A percentile compares a stretch with the other conserved stretches of the same genome.
Evolutionary conservation across 1,284 basidiomycete genomes (phyloP).

Genomic region (Rhodotorula mucilaginosa): DNA sequence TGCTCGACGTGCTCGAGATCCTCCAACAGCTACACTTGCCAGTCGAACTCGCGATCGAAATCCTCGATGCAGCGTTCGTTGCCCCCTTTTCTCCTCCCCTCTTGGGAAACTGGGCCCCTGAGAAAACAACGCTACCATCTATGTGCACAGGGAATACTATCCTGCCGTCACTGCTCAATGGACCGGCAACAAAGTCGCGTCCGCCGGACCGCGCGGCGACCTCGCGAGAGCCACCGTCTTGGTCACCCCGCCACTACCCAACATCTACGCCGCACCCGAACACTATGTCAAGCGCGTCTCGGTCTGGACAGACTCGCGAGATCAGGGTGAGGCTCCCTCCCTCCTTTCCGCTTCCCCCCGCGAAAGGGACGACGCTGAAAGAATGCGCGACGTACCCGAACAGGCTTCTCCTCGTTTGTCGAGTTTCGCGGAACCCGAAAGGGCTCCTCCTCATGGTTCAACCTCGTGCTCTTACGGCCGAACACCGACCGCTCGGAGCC

Average conservation of each 20-base stretch:
- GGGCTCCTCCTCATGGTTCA: conserved; percentile 33
- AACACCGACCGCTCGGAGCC: neutral
- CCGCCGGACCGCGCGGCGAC: conserved; percentile 4
- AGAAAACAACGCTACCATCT: neutral
- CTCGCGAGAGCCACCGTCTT: neutral
- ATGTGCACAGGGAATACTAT: conserved; percentile 12
- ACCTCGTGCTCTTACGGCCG: conserved; percentile 13
- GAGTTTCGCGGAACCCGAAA: conserved; percentile 23
- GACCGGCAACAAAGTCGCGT: neutral
- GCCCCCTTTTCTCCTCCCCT: neutral
- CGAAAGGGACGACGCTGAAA: neutral
- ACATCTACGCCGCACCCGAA: neutral
- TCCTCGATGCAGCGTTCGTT: conserved; percentile 21
- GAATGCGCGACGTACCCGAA: neutral
- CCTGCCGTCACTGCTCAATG: neutral
- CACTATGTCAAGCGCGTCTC: neutral
- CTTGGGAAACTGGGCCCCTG: too few species aligned
- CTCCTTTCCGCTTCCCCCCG: neutral
- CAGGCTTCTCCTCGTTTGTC: conserved; percentile 26
- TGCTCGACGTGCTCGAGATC: neutral
- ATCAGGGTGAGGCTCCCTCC: conserved; percentile 22
- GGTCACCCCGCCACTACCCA: conserved; percentile 7
- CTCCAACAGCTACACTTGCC: conserved; percentile 7
- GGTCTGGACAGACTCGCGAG: conserved; percentile 19
- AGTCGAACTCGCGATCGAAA: conserved; percentile 14